Percentiles rank a stretch among this genome's conserved stretches.
Evolutionary conservation across 129 eudicot genomes (phyloP).

Genomic region (Escallonia rubra): DNA sequence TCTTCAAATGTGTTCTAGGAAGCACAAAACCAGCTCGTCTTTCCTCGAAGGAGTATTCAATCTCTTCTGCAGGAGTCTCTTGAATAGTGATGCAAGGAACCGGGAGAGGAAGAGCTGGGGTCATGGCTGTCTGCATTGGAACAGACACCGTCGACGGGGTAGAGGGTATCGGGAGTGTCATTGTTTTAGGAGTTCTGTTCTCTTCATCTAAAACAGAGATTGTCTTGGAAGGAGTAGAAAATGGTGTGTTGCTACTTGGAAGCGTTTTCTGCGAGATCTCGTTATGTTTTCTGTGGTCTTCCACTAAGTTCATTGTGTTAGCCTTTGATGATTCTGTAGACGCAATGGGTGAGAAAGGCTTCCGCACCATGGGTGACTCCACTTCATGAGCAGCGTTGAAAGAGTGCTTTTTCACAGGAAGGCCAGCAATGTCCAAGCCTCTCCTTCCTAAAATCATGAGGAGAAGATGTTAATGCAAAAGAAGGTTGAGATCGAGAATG

Average conservation of each 20-base stretch:
- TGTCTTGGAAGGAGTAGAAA: conserved; percentile 64
- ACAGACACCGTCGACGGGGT: conserved; percentile 67
- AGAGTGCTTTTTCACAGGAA: conserved; percentile 51
- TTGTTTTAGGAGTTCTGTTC: conserved; percentile 60
- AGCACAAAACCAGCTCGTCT: conserved; percentile 74
- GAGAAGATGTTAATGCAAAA: neutral
- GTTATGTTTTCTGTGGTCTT: conserved; percentile 51
- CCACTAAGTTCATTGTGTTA: conserved; percentile 37
- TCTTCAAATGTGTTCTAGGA: conserved; percentile 41
- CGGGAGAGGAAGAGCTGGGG: conserved; percentile 35
- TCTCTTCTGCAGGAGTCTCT: conserved; percentile 40
- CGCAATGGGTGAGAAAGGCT: conserved; percentile 81
- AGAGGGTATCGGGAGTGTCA: conserved; percentile 28
- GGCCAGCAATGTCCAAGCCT: conserved; percentile 68
- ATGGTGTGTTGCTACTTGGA: conserved; percentile 33
- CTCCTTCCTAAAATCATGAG: conserved; percentile 44
- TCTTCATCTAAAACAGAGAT: conserved; percentile 36
- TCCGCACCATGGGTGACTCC: conserved; percentile 42
- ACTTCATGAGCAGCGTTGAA: conserved; percentile 38
- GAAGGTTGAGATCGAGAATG: neutral
- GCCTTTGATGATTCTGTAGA: conserved; percentile 67
- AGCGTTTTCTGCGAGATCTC: conserved; percentile 47
- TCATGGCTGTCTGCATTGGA: conserved; percentile 74
- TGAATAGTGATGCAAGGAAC: conserved; percentile 15
- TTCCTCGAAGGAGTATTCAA: conserved; percentile 95